A percentile compares a stretch with the other conserved stretches of the same genome.
Conservation (phyloP, 1,139 yeast species). For the Candida sanyaensis region DNA sequence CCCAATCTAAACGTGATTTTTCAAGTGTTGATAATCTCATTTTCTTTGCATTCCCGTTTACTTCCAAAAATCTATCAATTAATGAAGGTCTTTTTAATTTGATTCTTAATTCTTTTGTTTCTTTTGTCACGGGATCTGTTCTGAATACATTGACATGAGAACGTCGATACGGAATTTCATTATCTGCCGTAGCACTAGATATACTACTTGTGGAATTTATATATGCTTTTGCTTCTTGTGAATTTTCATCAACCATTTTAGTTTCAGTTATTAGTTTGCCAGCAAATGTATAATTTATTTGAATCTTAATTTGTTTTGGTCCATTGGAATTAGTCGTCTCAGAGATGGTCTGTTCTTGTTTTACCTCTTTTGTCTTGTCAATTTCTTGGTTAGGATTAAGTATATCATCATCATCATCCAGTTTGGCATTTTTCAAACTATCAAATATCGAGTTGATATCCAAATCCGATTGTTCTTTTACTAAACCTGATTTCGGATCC, state of each 20-base stretch:
- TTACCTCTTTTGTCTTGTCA: slow-evolving; percentile 27
- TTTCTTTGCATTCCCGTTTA: slow-evolving; percentile 42
- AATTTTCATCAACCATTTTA: slow-evolving; percentile 69
- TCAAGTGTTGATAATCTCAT: slow-evolving; percentile 83
- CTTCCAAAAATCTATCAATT: slow-evolving; percentile 56
- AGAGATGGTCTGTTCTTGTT: slow-evolving; percentile 33
- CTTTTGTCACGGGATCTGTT: slow-evolving; percentile 33
- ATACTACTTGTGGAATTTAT: slow-evolving; percentile 52
- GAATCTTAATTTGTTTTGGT: slow-evolving; percentile 64
- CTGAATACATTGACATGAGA: slow-evolving; percentile 40
- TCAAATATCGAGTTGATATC: slow-evolving; percentile 40
- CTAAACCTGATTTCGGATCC: slow-evolving; percentile 26
- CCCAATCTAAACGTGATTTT: slow-evolving; percentile 94
- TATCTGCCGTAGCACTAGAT: slow-evolving; percentile 16
- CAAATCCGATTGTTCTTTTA: slow-evolving; percentile 25
- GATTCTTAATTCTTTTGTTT: slow-evolving; percentile 32
- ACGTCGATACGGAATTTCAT: slow-evolving; percentile 16
- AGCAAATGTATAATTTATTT: slow-evolving; percentile 83
- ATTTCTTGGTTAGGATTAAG: neutral
- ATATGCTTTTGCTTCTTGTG: slow-evolving; percentile 88
- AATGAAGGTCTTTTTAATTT: slow-evolving; percentile 72
- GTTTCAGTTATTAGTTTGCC: slow-evolving; percentile 80
- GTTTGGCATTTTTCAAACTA: slow-evolving; percentile 29
- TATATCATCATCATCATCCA: slow-evolving; percentile 15
- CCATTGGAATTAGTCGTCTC: slow-evolving; percentile 22